phyloP scores from a whole-genome alignment of 2,329 filamentous ascomycete genomes.

The Macrophomina phaseolina region DNA sequence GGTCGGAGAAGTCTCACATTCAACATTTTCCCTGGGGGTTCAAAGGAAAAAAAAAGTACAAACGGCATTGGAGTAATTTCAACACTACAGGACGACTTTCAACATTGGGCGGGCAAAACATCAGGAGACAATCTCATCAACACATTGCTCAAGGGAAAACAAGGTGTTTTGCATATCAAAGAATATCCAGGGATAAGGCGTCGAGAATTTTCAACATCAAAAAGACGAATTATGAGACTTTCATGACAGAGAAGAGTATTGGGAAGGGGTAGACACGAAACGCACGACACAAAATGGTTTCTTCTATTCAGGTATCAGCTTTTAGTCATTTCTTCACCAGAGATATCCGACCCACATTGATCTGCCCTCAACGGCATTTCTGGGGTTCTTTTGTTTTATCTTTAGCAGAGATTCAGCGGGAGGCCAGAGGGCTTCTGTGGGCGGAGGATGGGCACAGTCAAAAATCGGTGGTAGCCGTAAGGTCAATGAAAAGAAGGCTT shows the following conservation, averaged over 20 bases:
- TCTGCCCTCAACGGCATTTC: constrained; percentile 20
- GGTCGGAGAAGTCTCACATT: constrained; percentile 17
- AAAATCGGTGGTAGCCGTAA: no score
- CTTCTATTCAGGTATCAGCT: neutral
- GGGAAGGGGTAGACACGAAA: neutral
- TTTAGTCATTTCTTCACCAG: constrained; percentile 7
- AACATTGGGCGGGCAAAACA: constrained; percentile 7
- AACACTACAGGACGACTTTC: constrained; percentile 12
- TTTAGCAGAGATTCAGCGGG: neutral
- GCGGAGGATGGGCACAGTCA: no score
- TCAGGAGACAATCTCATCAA: neutral
- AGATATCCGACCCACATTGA: constrained; percentile 19
- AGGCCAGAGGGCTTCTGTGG: neutral
- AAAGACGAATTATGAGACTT: constrained; percentile 21
- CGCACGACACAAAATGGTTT: neutral
- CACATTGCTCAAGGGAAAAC: neutral
- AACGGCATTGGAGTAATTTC: constrained; percentile 1
- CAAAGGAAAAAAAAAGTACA: constrained; percentile 4
- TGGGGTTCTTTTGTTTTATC: neutral
- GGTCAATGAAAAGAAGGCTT: no score
- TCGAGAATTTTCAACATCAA: constrained; percentile 13
- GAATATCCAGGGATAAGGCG: neutral
- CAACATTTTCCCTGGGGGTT: constrained; percentile 11
- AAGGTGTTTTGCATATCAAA: constrained; percentile 13
- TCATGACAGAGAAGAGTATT: neutral